phyloP scores from a whole-genome alignment of 352 stramenopile species.

The Pseudoperonospora humuli region DNA sequence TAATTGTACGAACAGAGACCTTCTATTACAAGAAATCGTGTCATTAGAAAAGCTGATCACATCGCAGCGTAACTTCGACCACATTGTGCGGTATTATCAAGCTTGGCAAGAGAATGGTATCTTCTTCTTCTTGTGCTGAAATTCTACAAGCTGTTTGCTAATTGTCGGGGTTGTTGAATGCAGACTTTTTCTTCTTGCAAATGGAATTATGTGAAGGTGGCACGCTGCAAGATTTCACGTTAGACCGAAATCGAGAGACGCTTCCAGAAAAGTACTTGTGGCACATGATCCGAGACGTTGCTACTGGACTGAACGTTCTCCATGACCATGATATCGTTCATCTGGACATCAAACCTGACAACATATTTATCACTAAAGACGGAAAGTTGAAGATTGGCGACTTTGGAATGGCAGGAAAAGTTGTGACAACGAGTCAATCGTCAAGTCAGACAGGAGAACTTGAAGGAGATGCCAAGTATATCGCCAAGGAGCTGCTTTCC shows the following conservation, averaged over 20 bases:
- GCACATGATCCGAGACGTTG: conserved; percentile 66
- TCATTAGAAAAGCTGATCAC: conserved; percentile 37
- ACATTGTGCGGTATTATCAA: conserved; percentile 93
- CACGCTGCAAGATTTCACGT: conserved; percentile 75
- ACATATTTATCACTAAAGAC: conserved; percentile 85
- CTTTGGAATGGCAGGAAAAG: conserved; percentile 86
- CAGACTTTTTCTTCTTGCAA: conserved; percentile 89
- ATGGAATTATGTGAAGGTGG: conserved; percentile 89
- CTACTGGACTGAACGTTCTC: conserved; percentile 79
- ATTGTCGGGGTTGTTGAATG: background rate
- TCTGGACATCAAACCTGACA: conserved; percentile 96
- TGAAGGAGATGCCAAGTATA: conserved; percentile 92
- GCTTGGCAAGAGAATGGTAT: conserved; percentile 89
- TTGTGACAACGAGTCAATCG: conserved; percentile 15
- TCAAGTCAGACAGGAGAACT: conserved; percentile 47
- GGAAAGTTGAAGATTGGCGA: conserved; percentile 84
- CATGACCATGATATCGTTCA: conserved; percentile 89
- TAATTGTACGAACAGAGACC: conserved; percentile 24
- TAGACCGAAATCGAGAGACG: conserved; percentile 12
- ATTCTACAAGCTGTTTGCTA: background rate
- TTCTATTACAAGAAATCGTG: conserved; percentile 57
- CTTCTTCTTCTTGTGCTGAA: background rate
- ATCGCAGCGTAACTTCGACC: conserved; percentile 40
- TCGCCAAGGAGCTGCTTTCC: conserved; percentile 86
- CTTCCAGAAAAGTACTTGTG: conserved; percentile 61